phyloP scores from a whole-genome alignment of 148 eudicot species.

The Nepenthes mirabilis region DNA sequence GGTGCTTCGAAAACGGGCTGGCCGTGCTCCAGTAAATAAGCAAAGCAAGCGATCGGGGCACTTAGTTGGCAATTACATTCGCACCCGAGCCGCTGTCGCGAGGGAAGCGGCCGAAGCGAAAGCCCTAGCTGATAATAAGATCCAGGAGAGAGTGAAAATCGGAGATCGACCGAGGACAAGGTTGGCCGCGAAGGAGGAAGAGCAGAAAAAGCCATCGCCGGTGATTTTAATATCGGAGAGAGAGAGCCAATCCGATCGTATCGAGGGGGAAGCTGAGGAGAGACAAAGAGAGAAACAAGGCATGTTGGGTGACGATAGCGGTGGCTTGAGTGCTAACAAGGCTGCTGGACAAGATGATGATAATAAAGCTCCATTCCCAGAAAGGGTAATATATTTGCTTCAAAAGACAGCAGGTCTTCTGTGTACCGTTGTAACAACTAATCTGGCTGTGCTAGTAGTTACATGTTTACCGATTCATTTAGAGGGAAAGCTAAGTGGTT shows the following conservation, averaged over 20 bases:
- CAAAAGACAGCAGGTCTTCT: too few species aligned
- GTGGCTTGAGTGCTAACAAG: conserved; percentile 38
- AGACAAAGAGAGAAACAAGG: conserved; percentile 6
- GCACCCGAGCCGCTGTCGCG: conserved; percentile 11
- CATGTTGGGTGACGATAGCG: conserved; percentile 13
- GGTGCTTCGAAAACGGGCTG: conserved; percentile 38
- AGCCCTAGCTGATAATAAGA: background rate
- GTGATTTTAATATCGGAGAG: conserved; percentile 12
- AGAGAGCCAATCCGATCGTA: background rate
- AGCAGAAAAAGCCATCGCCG: background rate
- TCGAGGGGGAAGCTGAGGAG: conserved; percentile 11
- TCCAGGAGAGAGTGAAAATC: background rate
- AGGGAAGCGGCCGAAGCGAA: conserved; percentile 7
- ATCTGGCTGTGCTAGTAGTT: too few species aligned
- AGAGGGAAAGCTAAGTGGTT: background rate
- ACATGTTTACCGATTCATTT: too few species aligned
- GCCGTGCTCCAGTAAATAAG: conserved; percentile 22
- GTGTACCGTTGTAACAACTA: too few species aligned
- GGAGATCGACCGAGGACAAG: conserved; percentile 9
- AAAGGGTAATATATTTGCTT: conserved; percentile 24
- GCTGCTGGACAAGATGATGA: conserved; percentile 38
- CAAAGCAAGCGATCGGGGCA: conserved; percentile 8
- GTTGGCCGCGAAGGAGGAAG: conserved; percentile 9
- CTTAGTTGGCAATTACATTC: conserved; percentile 8
- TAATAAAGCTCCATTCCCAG: conserved; percentile 54